Base-by-base conservation (phyloP, 1,284 basidiomycete genomes). In the Ganoderma sinense region DNA sequence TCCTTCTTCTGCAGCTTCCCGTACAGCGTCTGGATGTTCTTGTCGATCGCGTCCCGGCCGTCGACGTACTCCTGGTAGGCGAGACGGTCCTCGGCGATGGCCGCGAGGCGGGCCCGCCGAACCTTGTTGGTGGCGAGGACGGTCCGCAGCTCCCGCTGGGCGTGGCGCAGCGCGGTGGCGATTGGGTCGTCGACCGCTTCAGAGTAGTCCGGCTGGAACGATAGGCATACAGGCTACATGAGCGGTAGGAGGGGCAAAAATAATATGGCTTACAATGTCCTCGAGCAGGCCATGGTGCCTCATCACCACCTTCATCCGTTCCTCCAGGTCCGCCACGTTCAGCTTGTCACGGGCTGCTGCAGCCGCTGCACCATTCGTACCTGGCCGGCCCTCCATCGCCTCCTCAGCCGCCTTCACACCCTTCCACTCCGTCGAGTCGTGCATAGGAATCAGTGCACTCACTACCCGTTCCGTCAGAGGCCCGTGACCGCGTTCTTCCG, bases 121-220 rank as follows among this genome's bases (percentile, higher is more conserved):
- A 89, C 88, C 76, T 95, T 95, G 84, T 99, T 99, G 69, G 90
- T 86, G 10, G 90, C 87, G 1, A 93, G 86, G 66, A 98, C 94
- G 7, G 84, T 84, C 6, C 92, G 89, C 4, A 99, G 86, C 73
- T 94, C 89, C n/a, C 87, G 84, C 80, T 99, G 97, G 39, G 95
- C 94, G 69, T 94, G 91, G 1, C 97, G 92, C 2, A 99, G 88
- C 0, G 96, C 94, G 2, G 94, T 91, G 2, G 96, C 93, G 69
- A 99, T 94, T 63, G 97, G 96, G 80, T 99, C 97, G 77, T 98
- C 97, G 56, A 96, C 92, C 64, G 92, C 89, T 59, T 90, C 86
- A 1, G 89, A 84, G 75, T 89, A 94, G 78, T 96, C 91, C 67
- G 92, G 92, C 94, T 96, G 74, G 23, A 23, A 41, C 40, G 8